Evolutionary conservation across 495 filamentous ascomycete species (phyloP).

Genomic region (Hypomontagnella submonticulosa): DNA sequence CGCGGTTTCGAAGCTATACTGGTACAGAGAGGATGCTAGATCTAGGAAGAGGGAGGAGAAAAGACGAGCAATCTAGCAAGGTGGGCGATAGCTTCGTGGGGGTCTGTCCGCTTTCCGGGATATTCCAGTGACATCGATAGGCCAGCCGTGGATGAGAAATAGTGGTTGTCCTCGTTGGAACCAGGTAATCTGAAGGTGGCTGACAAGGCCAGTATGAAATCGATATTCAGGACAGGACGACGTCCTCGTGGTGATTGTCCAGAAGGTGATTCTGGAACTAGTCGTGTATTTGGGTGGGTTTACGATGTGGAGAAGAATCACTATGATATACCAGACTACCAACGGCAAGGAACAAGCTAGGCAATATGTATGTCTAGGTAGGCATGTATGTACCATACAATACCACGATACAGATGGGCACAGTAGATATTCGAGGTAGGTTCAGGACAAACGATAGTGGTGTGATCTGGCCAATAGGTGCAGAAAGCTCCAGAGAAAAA

Average conservation of each 20-base stretch:
- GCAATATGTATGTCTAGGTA: slow-evolving; percentile 35
- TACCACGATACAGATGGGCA: slow-evolving; percentile 37
- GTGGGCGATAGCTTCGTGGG: slow-evolving; percentile 42
- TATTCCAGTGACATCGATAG: slow-evolving; percentile 37
- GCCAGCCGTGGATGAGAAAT: slow-evolving; percentile 27
- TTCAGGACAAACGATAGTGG: slow-evolving; percentile 41
- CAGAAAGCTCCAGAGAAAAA: slow-evolving; percentile 39
- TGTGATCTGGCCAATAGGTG: slow-evolving; percentile 43
- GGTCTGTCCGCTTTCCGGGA: slow-evolving; percentile 37
- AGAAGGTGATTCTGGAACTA: slow-evolving; percentile 37
- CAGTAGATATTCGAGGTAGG: slow-evolving; percentile 40
- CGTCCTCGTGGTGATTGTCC: slow-evolving; percentile 41
- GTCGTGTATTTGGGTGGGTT: slow-evolving; percentile 46
- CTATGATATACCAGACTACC: slow-evolving; percentile 41
- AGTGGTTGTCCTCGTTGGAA: slow-evolving; percentile 25
- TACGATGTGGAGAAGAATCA: slow-evolving; percentile 45
- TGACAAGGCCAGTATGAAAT: slow-evolving; percentile 20
- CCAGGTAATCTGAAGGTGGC: slow-evolving; percentile 28
- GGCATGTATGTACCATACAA: slow-evolving; percentile 4
- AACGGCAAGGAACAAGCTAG: slow-evolving; percentile 43
- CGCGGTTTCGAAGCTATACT: slow-evolving; percentile 21
- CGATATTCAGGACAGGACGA: slow-evolving; percentile 34
- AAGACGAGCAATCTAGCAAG: slow-evolving; percentile 26
- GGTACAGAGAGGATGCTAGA: slow-evolving; percentile 14
- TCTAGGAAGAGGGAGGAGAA: slow-evolving; percentile 28